A percentile compares a stretch with the other conserved stretches of the same genome.
These are phyloP conservation scores for Dendrobium huoshanense DNA, from an alignment of 106 monocot genomes.

Conservation along the genomic window DNA sequence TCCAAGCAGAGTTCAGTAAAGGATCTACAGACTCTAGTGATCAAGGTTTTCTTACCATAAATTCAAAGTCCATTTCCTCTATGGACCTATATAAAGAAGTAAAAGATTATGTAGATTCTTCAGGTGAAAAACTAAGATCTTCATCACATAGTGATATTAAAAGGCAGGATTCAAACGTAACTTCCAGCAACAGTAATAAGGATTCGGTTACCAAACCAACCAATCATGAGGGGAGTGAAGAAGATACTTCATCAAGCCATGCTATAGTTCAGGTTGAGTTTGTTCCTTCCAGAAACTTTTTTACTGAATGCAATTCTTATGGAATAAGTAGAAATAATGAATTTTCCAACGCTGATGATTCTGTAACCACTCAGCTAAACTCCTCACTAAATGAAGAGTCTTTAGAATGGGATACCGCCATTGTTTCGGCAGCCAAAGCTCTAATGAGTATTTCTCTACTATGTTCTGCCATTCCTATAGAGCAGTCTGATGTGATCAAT, in stretches of 20 bases:
- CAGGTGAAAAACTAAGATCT: background rate
- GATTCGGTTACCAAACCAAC: constrained; percentile 1
- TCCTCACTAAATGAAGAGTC: background rate
- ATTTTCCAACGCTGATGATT: background rate
- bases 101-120: background rate
- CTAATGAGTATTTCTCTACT: background rate
- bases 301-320: background rate
- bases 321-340: background rate
- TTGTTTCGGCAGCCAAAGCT: background rate
- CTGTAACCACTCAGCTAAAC: background rate
- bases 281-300: background rate
- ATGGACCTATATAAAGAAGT: background rate
- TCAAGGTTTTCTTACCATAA: background rate
- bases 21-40: constrained; percentile 6
- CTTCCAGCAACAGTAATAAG: constrained; percentile 10
- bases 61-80: background rate
- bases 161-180: constrained; percentile 8
- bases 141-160: constrained; percentile 8
- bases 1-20: constrained; percentile 7
- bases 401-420: background rate
- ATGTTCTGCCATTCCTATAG: background rate
- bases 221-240: constrained; percentile 29
- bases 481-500: background rate
- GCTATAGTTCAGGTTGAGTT: constrained; percentile 8
- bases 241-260: constrained; percentile 49